Conservation (phyloP, 495 filamentous ascomycete species). For the Chaetomium tenue region DNA sequence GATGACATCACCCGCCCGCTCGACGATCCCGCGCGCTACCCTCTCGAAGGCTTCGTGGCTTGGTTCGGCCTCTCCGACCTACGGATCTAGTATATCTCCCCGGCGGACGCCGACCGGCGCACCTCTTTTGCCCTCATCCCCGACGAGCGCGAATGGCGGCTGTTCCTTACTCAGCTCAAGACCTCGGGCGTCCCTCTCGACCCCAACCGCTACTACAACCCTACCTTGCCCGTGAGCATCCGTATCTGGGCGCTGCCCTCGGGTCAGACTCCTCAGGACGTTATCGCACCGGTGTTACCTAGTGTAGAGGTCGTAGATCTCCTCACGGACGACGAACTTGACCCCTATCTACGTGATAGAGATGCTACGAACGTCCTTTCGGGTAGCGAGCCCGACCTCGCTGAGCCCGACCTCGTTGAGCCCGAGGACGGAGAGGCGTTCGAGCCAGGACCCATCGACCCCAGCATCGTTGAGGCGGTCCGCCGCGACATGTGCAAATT, state of each 20-base stretch:
- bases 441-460: conserved; percentile 15
- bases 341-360: not conserved
- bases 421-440: conserved; percentile 12
- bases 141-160: conserved; percentile 9
- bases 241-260: conserved; percentile 3
- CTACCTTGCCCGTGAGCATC: conserved; percentile 9
- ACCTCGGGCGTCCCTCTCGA: conserved; percentile 9
- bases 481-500: conserved; percentile 11
- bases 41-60: not conserved
- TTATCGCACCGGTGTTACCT: conserved; percentile 3
- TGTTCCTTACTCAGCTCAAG: conserved; percentile 11
- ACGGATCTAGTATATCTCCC: conserved; percentile 7
- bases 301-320: conserved; percentile 8
- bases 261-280: conserved; percentile 1
- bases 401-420: not conserved
- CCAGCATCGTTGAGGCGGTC: conserved; percentile 11
- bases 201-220: conserved; percentile 7
- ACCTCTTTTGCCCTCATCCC: conserved; percentile 10
- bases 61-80: conserved; percentile 2
- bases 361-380: conserved; percentile 1
- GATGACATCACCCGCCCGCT: conserved; percentile 6
- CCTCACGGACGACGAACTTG: conserved; percentile 11
- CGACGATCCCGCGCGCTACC: conserved; percentile 6
- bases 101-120: conserved; percentile 5
- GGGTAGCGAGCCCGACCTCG: conserved; percentile 3